Base-by-base conservation (phyloP, 192 early-diverging fungal species). In the Linnemannia schmuckeri region DNA sequence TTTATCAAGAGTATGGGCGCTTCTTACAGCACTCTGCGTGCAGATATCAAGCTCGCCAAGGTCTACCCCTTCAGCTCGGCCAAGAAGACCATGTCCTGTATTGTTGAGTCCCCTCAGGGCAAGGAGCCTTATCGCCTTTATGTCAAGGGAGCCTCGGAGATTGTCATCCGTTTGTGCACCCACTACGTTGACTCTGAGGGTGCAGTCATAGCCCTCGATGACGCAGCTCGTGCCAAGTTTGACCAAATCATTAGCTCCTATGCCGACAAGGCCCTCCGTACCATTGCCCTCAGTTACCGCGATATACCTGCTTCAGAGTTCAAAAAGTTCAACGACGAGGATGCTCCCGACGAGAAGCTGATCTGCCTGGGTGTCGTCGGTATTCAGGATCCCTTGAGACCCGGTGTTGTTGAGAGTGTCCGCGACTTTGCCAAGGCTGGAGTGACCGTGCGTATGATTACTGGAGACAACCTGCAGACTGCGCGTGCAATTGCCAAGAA, bases 391-490 rank as follows among this genome's bases (percentile, higher is more conserved):
- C 97, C 96, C 42, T 91, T 97, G 24, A 91, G 97, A 44, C 93
- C 94, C 2, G 95, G 93, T 63, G 96, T 97, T 7, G 88, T 91
- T 40, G 92, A 95, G 85, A 93, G 96, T 57, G 96, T 98, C 10
- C 88, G 89, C 18, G 86, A 88, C 44, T 98, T 97, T 85, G 91
- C 93, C 76, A 90, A 90, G 78, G 97, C 97, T 52, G 97, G 97
- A 72, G 95, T 98, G 30, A 91, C 92, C 80, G 96, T 98, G 54
- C 93, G 96, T 41, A 98, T 98, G 97, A 96, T 97, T 74, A 95
- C 93, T 22, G 93, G 94, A 77, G 93, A 98, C 90, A 92, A 97
- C 89, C 81, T 97, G 35, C 92, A 93, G 54, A 98, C 98, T 7
- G 98, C 98, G 6, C 91, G 92, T 35, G 96, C 97, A 3, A 99